Evolutionary conservation across 768 basidiomycete genomes (phyloP).

Genomic region (Clathrus columnatus): DNA sequence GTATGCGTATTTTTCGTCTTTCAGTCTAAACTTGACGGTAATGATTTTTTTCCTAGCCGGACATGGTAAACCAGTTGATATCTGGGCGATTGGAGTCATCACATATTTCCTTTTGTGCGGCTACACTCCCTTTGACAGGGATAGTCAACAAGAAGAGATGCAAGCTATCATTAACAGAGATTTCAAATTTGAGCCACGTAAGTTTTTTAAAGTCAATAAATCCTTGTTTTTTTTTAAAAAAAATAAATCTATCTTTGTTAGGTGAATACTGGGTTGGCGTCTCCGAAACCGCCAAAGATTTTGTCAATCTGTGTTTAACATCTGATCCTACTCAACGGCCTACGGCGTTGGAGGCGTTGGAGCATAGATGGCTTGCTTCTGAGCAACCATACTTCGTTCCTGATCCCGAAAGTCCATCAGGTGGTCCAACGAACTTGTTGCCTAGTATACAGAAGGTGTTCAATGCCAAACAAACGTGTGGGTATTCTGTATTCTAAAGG

Average conservation of each 20-base stretch:
- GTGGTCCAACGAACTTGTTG: conserved; percentile 66
- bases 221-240: conserved; percentile 1
- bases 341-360: conserved; percentile 63
- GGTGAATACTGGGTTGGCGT: conserved; percentile 84
- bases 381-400: conserved; percentile 62
- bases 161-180: conserved; percentile 91
- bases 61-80: conserved; percentile 89
- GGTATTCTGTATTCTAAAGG: conserved; percentile 23
- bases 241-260: conserved; percentile 21
- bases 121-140: conserved; percentile 96
- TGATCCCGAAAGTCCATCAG: conserved; percentile 46
- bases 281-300: conserved; percentile 73
- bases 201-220: conserved; percentile 9
- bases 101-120: conserved; percentile 90
- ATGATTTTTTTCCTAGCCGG: conserved; percentile 43
- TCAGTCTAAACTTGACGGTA: background rate
- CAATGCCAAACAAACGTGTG: conserved; percentile 81
- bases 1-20: conserved; percentile 31
- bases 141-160: conserved; percentile 82
- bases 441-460: conserved; percentile 87
- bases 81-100: conserved; percentile 98
- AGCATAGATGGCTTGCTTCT: conserved; percentile 75
- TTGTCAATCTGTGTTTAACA: conserved; percentile 76
- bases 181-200: conserved; percentile 78
- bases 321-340: conserved; percentile 74